A percentile compares a stretch with the other conserved stretches of the same genome.
phyloP scores from a whole-genome alignment of 1,284 basidiomycete genomes.

The Cryptococcus floricola region DNA sequence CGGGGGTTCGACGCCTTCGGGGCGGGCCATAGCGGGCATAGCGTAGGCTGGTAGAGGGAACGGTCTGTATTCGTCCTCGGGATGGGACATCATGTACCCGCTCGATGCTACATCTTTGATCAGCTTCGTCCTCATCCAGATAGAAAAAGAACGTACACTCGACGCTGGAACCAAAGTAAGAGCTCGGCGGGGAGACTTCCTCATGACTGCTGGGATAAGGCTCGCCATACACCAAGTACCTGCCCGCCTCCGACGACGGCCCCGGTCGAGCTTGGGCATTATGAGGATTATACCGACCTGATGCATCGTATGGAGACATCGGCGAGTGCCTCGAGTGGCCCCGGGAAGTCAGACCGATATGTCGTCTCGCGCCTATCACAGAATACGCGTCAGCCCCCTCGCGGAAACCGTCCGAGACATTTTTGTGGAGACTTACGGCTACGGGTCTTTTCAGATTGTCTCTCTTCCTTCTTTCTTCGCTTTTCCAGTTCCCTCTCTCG shows the following conservation, averaged over 20 bases:
- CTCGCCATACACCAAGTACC: background rate
- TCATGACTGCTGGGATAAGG: background rate
- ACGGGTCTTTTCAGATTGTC: constrained; percentile 13
- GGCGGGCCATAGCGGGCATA: background rate
- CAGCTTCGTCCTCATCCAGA: background rate
- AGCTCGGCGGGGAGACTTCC: background rate
- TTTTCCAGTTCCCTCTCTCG: constrained; percentile 43
- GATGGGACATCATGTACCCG: background rate
- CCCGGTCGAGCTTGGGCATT: background rate
- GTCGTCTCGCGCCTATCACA: constrained; percentile 7
- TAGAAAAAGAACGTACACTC: background rate
- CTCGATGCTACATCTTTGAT: background rate
- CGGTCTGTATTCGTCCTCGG: background rate
- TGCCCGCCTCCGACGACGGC: background rate
- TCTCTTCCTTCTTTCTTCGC: constrained; percentile 26
- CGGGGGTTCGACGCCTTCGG: background rate
- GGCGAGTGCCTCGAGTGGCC: constrained; percentile 5
- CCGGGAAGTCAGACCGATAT: background rate
- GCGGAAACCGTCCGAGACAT: background rate
- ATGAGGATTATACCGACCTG: background rate
- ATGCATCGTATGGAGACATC: constrained; percentile 1
- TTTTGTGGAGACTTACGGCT: constrained; percentile 5
- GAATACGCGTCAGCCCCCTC: constrained; percentile 1
- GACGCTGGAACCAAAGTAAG: background rate
- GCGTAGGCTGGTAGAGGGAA: background rate